Percentiles rank a stretch among this genome's conserved stretches.
phyloP scores from a whole-genome alignment of 768 basidiomycete genomes.

The Pleurotus citrinopileatus region DNA sequence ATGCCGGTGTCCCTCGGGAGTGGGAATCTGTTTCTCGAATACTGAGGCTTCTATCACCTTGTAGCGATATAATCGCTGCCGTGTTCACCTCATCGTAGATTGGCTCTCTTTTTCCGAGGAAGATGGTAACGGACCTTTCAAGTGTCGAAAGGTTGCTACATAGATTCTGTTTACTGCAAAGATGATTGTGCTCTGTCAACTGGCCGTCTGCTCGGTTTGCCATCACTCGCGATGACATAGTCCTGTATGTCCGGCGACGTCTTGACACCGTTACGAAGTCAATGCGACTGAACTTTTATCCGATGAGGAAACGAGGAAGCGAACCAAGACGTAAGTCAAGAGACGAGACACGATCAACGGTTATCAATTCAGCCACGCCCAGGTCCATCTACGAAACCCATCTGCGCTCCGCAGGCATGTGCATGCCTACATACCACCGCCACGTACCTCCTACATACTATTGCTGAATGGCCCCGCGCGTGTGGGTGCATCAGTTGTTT shows the following conservation, averaged over 20 bases:
- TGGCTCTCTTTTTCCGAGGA: not conserved
- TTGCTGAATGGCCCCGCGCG: no score
- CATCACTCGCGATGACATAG: no score
- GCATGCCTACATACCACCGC: no score
- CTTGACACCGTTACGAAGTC: no score
- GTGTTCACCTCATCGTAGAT: not conserved
- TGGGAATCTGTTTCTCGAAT: not conserved
- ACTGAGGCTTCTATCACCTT: not conserved
- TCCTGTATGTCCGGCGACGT: no score
- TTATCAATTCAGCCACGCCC: not conserved
- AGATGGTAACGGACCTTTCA: not conserved
- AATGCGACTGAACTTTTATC: no score
- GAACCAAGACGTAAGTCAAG: slow-evolving; percentile 7
- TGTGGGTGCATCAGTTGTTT: slow-evolving; percentile 6
- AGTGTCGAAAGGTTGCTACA: no score
- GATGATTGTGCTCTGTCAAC: slow-evolving; percentile 3
- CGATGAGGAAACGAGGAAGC: not conserved
- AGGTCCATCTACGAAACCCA: no score
- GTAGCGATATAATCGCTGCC: not conserved
- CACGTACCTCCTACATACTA: no score
- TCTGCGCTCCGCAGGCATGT: no score
- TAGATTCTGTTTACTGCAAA: not conserved
- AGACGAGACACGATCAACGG: not conserved
- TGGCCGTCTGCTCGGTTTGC: not conserved
- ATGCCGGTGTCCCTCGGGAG: not conserved